A percentile compares a stretch with the other conserved stretches of the same genome.
These are phyloP conservation scores for Cadophora gregata DNA, from an alignment of 2,329 filamentous ascomycete species.

Conservation along the genomic window DNA sequence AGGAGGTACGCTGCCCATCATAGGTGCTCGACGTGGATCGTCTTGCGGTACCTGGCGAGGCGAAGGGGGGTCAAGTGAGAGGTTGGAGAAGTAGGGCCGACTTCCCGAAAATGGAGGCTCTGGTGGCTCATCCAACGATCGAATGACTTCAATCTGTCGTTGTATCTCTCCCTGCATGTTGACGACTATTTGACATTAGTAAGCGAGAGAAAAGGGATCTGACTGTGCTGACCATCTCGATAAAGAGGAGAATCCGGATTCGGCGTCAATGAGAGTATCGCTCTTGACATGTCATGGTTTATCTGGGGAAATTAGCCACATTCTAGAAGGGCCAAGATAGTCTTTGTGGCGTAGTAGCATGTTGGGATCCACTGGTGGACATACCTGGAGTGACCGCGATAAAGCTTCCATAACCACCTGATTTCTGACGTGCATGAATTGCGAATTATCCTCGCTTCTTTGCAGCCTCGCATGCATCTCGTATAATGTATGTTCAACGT, in stretches of 20 bases:
- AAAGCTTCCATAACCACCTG: slow-evolving; percentile 84
- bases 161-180: slow-evolving; percentile 64
- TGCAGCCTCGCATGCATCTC: slow-evolving; percentile 78
- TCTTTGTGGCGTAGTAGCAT: not conserved
- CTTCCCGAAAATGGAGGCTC: slow-evolving; percentile 70
- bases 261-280: slow-evolving; percentile 75
- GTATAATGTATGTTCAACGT: slow-evolving; percentile 81
- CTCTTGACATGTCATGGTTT: slow-evolving; percentile 83
- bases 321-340: not conserved
- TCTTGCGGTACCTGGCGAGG: slow-evolving; percentile 87
- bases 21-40: slow-evolving; percentile 73
- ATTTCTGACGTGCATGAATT: slow-evolving; percentile 80
- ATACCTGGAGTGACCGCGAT: slow-evolving; percentile 70
- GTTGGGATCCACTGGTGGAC: slow-evolving; percentile 33
- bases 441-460: slow-evolving; percentile 82
- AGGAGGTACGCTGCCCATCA: slow-evolving; percentile 58
- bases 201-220: slow-evolving; percentile 10
- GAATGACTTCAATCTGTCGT: slow-evolving; percentile 63
- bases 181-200: slow-evolving; percentile 53
- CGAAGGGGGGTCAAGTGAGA: slow-evolving; percentile 76
- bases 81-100: slow-evolving; percentile 68
- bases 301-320: slow-evolving; percentile 59
- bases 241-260: slow-evolving; percentile 78
- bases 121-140: slow-evolving; percentile 66
- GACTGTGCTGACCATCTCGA: slow-evolving; percentile 72